Conservation (phyloP, 108 stramenopile genomes). For the Fragilaria radians region DNA sequence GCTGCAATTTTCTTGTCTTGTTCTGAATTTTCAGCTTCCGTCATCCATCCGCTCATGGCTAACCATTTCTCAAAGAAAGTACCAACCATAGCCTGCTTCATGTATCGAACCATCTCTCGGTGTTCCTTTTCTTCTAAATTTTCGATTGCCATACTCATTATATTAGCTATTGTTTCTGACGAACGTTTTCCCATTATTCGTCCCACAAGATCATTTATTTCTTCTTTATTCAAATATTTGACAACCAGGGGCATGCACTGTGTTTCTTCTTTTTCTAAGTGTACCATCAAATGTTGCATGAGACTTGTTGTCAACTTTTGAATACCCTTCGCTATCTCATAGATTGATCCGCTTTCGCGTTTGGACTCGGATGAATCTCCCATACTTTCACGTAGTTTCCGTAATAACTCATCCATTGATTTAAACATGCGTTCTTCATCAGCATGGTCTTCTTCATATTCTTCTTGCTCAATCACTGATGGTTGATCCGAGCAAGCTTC, state of each 20-base stretch:
- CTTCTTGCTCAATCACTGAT: slow-evolving; percentile 65
- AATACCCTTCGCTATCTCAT: slow-evolving; percentile 37
- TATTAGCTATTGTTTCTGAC: slow-evolving; percentile 76
- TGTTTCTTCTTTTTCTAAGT: slow-evolving; percentile 85
- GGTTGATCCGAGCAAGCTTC: not conserved
- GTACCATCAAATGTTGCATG: slow-evolving; percentile 61
- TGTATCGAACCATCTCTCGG: slow-evolving; percentile 80
- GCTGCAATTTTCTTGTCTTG: slow-evolving; percentile 13
- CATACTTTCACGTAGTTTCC: slow-evolving; percentile 41
- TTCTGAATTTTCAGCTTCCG: slow-evolving; percentile 1
- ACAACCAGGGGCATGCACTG: slow-evolving; percentile 84
- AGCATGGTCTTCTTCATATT: slow-evolving; percentile 91
- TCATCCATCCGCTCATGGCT: slow-evolving; percentile 73
- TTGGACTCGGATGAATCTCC: slow-evolving; percentile 5
- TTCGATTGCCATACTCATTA: slow-evolving; percentile 90
- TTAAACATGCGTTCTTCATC: slow-evolving; percentile 88
- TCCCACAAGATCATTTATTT: slow-evolving; percentile 83
- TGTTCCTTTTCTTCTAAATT: slow-evolving; percentile 67
- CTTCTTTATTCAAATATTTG: slow-evolving; percentile 68
- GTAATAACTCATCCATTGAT: slow-evolving; percentile 59
- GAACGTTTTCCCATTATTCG: slow-evolving; percentile 86
- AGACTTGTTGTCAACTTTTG: slow-evolving; percentile 42
- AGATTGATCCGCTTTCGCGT: slow-evolving; percentile 14
- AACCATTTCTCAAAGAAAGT: slow-evolving; percentile 91
- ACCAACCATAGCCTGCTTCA: slow-evolving; percentile 87